These are phyloP conservation scores for Podaxis mareebaensis DNA, from an alignment of 768 basidiomycete genomes.

Conservation along the genomic window DNA sequence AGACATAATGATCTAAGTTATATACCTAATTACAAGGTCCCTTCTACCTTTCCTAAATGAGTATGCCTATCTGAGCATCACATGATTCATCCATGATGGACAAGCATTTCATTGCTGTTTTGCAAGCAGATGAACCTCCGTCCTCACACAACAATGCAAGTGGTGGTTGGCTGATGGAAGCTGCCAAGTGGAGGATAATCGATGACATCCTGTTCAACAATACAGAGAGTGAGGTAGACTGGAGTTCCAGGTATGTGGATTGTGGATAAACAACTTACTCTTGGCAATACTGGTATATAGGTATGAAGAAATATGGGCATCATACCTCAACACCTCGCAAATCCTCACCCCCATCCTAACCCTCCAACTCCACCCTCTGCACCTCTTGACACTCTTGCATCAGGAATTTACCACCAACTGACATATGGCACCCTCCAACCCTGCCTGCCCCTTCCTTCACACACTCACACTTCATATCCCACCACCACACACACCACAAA, in stretches of 20 bases:
- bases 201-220: no score
- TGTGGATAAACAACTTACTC: background rate
- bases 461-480: conserved; percentile 22
- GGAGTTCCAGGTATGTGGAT: conserved; percentile 34
- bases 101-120: no score
- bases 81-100: no score
- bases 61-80: no score
- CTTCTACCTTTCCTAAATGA: no score
- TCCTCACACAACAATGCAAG: no score
- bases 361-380: conserved; percentile 23
- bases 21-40: no score
- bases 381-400: conserved; percentile 25
- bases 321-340: conserved; percentile 24
- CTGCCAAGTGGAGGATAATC: no score
- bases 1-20: no score
- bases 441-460: conserved; percentile 31
- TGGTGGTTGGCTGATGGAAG: no score
- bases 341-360: conserved; percentile 26
- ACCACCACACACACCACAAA: conserved; percentile 21
- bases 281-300: conserved; percentile 18
- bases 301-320: conserved; percentile 27
- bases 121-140: no score
- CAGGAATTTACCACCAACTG: conserved; percentile 32
- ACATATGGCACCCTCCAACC: conserved; percentile 36
- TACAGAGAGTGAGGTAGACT: conserved; percentile 28